Evolutionary conservation across 768 basidiomycete genomes (phyloP).

Genomic region (Suillus hirtellus): DNA sequence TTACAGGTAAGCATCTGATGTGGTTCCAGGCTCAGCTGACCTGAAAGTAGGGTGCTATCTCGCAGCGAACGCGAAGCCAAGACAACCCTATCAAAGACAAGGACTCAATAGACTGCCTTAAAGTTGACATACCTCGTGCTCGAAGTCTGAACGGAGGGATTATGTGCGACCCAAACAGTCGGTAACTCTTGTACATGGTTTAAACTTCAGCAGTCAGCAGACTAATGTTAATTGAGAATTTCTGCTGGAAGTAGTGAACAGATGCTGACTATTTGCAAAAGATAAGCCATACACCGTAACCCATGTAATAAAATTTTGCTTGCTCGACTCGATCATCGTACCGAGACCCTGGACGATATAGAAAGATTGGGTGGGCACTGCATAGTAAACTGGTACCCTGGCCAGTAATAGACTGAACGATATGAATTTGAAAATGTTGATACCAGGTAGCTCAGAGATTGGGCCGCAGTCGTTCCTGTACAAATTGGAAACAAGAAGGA

Average conservation of each 20-base stretch:
- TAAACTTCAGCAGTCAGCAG: background rate
- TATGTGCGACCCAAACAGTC: background rate
- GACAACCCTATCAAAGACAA: constrained; percentile 3
- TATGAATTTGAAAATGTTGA: background rate
- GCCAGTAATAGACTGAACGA: background rate
- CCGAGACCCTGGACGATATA: background rate
- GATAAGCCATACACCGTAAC: no score
- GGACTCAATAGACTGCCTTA: background rate
- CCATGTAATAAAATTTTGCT: no score
- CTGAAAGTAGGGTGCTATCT: background rate
- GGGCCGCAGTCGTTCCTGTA: no score
- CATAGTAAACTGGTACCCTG: background rate
- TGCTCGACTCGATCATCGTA: no score
- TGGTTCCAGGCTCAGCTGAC: background rate
- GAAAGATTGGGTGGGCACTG: background rate
- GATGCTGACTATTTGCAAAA: no score
- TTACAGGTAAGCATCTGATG: background rate
- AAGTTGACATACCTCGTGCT: constrained; percentile 9
- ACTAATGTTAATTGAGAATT: background rate
- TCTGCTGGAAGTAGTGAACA: background rate
- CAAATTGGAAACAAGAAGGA: no score
- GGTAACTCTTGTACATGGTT: background rate
- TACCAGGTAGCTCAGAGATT: background rate
- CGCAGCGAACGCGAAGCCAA: constrained; percentile 5
- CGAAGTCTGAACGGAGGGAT: background rate